These are phyloP conservation scores for Isabelozyma heimii DNA, from an alignment of 805 yeast species.

Conservation along the genomic window DNA sequence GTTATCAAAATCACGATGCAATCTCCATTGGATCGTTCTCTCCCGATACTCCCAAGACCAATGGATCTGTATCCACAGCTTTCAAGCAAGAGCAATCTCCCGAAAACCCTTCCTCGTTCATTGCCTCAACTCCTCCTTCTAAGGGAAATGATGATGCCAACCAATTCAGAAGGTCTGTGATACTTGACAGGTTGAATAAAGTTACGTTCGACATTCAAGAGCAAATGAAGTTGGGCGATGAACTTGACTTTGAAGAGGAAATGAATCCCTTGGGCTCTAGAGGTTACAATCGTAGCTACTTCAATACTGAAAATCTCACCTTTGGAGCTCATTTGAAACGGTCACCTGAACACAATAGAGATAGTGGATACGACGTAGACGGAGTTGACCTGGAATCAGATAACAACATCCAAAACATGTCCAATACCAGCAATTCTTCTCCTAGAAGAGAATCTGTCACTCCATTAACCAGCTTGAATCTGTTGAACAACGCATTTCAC, in stretches of 20 bases:
- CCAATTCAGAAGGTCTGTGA: conserved; percentile 30
- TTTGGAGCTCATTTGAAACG: conserved; percentile 1
- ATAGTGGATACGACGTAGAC: background rate
- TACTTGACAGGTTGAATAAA: conserved; percentile 36
- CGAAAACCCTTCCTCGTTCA: conserved; percentile 1
- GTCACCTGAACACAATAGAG: background rate
- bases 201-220: conserved; percentile 38
- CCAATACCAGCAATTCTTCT: conserved; percentile 20
- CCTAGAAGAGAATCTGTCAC: conserved; percentile 25
- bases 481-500: conserved; percentile 15
- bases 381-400: conserved; percentile 3
- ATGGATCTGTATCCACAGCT: background rate
- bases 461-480: conserved; percentile 37
- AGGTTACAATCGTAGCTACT: background rate
- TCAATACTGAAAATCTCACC: background rate
- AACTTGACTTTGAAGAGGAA: background rate
- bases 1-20: conserved; percentile 10
- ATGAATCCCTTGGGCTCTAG: background rate
- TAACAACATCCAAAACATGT: conserved; percentile 9
- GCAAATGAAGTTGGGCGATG: conserved; percentile 12
- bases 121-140: conserved; percentile 2
- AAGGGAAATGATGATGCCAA: background rate
- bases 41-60: conserved; percentile 31
- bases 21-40: conserved; percentile 37
- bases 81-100: conserved; percentile 7